A percentile compares a stretch with the other conserved stretches of the same genome.
phyloP scores from a whole-genome alignment of 768 basidiomycete genomes.

The Kwoniella dejecticola region DNA sequence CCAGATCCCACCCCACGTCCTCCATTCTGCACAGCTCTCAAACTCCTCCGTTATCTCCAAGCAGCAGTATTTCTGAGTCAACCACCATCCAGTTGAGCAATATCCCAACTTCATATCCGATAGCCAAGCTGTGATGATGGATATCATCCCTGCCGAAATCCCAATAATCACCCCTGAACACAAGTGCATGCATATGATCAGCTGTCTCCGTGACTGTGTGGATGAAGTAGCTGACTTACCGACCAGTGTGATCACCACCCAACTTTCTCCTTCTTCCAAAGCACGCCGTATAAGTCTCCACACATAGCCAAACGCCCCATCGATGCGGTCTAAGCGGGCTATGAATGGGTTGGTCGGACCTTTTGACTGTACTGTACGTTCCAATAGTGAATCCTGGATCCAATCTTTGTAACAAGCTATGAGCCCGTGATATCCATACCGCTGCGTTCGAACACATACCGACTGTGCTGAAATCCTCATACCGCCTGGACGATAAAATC shows the following conservation, averaged over 20 bases:
- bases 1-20: conserved; percentile 76
- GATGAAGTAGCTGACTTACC: conserved; percentile 62
- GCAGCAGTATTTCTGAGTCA: conserved; percentile 97
- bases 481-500: conserved; percentile 63
- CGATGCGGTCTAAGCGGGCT: conserved; percentile 46
- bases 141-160: conserved; percentile 88
- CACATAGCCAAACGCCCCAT: conserved; percentile 56
- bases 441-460: conserved; percentile 59
- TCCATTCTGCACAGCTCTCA: conserved; percentile 85
- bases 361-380: conserved; percentile 70
- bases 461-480: conserved; percentile 94
- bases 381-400: conserved; percentile 92
- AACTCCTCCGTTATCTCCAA: conserved; percentile 82
- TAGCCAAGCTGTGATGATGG: conserved; percentile 94
- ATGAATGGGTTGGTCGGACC: conserved; percentile 53
- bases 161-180: conserved; percentile 83
- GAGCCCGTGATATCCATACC: background rate
- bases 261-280: conserved; percentile 76
- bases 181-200: background rate
- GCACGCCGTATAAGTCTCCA: conserved; percentile 67
- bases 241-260: conserved; percentile 87
- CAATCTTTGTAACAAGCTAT: conserved; percentile 66
- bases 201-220: background rate
- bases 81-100: conserved; percentile 95
- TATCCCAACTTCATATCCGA: conserved; percentile 98